These are phyloP conservation scores for Vaccinium corymbosum DNA, from an alignment of 148 eudicot species.

Conservation along the genomic window DNA sequence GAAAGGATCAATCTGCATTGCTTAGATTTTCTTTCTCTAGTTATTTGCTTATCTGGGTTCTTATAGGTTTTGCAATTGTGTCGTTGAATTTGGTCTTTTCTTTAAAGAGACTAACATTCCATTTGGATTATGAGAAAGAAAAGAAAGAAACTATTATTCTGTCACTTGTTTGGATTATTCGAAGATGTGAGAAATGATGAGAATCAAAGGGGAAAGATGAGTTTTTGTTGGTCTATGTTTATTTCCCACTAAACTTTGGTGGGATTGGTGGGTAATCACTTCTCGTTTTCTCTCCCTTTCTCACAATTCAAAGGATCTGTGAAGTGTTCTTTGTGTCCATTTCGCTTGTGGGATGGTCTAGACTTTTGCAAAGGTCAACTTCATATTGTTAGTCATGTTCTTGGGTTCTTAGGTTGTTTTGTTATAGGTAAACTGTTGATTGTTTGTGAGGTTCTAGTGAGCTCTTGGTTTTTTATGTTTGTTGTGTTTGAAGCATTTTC, in stretches of 20 bases:
- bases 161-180: background rate
- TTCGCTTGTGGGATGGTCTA: background rate
- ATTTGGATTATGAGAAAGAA: background rate
- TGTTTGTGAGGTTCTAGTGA: background rate
- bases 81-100: background rate
- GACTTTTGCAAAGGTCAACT: background rate
- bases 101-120: background rate
- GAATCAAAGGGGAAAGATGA: background rate
- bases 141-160: background rate
- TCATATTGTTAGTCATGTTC: background rate
- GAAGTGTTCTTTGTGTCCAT: background rate
- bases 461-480: background rate
- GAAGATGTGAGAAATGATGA: background rate
- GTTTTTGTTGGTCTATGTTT: background rate
- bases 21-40: background rate
- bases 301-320: background rate
- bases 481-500: background rate
- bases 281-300: background rate
- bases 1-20: background rate
- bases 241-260: background rate
- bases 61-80: background rate
- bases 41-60: conserved; percentile 1
- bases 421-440: background rate
- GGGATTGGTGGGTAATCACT: background rate
- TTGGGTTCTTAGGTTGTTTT: background rate